Evolutionary conservation across 2,329 filamentous ascomycete species (phyloP), one percentile per base, ranked within the genome.

Genomic region (Zopfia rhizophila): DNA sequence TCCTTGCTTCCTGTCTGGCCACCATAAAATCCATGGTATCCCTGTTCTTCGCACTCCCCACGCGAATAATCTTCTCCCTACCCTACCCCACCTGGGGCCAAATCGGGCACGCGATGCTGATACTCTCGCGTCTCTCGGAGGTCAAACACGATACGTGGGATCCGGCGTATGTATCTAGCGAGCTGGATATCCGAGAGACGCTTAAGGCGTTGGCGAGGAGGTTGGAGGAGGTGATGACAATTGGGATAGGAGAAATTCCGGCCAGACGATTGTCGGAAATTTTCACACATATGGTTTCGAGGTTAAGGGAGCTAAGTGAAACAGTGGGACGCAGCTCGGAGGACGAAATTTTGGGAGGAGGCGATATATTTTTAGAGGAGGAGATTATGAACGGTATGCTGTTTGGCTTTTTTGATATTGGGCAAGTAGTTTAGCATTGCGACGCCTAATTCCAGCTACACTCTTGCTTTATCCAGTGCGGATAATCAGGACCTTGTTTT

Each of bases 51-150:
- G 23, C 17, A 5, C 28, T 51, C 14, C 37, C 42, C 3, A 14
- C 35, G 4, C 7, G 28, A 3, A 31, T 29, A 13, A 12, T 47
- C 3, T 25, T 51, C n/a, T 47, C 48, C 7, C 19, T 51, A 21
- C 48, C 48, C 13, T 51, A 51, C 14, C 22, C 28, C 4, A 25
- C 29, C 17, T 51, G 43, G 48, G 48, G 25, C 16, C 29, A 27
- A 27, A 21, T 43, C 6, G 48, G 43, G 7, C 48, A 47, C 21
- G 22, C 38, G 2, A 32, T 47, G n/a, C 39, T 47, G 7, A 43
- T 45, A 2, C 30, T 43, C 8, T 43, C 48, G 3, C 48, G 48
- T 7, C 38, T 51, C 7, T 33, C 43, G 11, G 43, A 32, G 6
- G 43, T 44, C 14, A 38, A 35, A 13, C 37, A 46, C 19, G 38